These are phyloP conservation scores for Trichoderma parareesei DNA, from an alignment of 495 filamentous ascomycete species.

Conservation along the genomic window DNA sequence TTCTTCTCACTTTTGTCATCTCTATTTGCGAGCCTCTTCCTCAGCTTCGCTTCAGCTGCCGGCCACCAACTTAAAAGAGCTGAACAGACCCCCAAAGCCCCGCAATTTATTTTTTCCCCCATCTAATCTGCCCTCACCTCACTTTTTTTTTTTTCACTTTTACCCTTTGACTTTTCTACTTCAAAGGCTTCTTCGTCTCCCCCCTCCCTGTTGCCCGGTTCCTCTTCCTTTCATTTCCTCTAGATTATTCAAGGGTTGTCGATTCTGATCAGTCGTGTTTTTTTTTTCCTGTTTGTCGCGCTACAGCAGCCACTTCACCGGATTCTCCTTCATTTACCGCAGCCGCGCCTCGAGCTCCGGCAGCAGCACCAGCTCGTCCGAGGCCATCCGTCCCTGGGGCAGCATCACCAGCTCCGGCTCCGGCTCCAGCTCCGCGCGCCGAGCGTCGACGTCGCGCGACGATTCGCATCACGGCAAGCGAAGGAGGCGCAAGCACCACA, in stretches of 20 bases:
- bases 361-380: constrained; percentile 10
- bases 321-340: not conserved
- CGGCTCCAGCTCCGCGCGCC: not conserved
- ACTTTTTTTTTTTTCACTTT: not conserved
- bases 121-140: not conserved
- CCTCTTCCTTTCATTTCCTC: not conserved
- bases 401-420: not conserved
- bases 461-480: not conserved
- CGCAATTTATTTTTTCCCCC: no score
- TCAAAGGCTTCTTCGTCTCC: constrained; percentile 13
- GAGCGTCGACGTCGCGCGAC: not conserved
- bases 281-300: not conserved
- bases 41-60: no score
- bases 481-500: constrained; percentile 8
- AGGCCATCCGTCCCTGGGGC: not conserved
- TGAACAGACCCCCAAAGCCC: no score
- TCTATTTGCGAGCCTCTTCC: no score
- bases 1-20: no score
- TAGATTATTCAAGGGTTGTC: not conserved
- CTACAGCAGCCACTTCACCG: constrained; percentile 6
- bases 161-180: not conserved
- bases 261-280: not conserved
- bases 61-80: no score
- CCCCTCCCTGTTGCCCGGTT: constrained; percentile 5
- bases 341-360: not conserved